Base-by-base conservation (phyloP, 441 rosid species). In the Flueggea neowawraea region DNA sequence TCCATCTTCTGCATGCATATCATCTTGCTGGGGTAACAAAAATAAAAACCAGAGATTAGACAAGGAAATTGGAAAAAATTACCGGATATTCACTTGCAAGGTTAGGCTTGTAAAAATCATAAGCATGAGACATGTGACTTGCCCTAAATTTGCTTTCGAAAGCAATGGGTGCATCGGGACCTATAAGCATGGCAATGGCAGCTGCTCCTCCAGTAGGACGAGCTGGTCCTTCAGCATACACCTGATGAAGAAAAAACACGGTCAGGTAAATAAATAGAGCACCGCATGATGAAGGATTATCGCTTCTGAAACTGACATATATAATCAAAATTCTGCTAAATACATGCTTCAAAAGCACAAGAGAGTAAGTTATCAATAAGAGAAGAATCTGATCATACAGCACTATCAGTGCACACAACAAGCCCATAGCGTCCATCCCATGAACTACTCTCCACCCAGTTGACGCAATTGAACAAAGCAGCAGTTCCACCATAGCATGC, bases 181-280 rank as follows among this genome's bases (percentile, higher is more conserved):
- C 99, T 62, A 95, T 73, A 55, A 95, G 73, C 80, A 91, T 81
- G 62, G 92, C 96, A 78, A 95, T 83, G 2, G 99, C 98, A 55
- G 96, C 99, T 6, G 99, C 99, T 76, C 99, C 99, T 62, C 99
- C 99, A 54, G 99, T 95, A n/a, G 99, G 99, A 32, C 99, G 82
- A 2, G 99, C 99, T 4, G 99, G 97, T 68, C 99, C 99, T 85
- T 95, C 99, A 6, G 99, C 99, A 74, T 95, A 95, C 56, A 95
- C 99, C 99, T 95, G 91, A 74, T 62, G 33, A 72, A 69, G 43
- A 39, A 39, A 44, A 22, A 64, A 53, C 65, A 52, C 3, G 14
- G 31, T 43, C 54, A n/a, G n/a, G 57, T 44, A 73, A 53, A 12
- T 2, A 43, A 45, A 43, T 41, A 8, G 31, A 60, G 28, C 16